Conservation (phyloP, 345 rosid genomes). For the Anastatica hierochuntica region DNA sequence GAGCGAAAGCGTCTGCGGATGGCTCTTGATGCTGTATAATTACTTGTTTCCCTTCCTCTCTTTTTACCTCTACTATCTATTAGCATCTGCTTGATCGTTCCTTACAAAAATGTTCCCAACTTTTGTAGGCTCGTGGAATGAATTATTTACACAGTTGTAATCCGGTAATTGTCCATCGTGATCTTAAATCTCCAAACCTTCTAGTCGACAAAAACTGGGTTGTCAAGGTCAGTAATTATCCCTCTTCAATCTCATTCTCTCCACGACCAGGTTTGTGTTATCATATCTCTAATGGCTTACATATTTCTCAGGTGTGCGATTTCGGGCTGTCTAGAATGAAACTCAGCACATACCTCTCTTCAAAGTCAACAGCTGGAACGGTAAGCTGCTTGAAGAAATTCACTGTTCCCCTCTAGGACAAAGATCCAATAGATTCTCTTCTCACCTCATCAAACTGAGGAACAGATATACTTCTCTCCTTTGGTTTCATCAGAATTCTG, state of each 20-base stretch:
- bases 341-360: slow-evolving; percentile 84
- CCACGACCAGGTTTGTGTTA: neutral
- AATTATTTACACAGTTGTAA: slow-evolving; percentile 85
- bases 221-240: slow-evolving; percentile 58
- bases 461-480: no score
- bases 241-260: neutral
- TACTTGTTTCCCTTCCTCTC: neutral
- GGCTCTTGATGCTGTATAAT: slow-evolving; percentile 89
- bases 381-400: slow-evolving; percentile 35
- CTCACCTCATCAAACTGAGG: no score
- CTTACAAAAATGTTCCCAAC: no score
- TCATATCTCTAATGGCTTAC: neutral
- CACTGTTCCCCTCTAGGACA: no score
- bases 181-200: slow-evolving; percentile 91
- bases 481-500: no score
- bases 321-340: slow-evolving; percentile 92
- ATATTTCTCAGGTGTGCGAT: slow-evolving; percentile 60
- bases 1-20: slow-evolving; percentile 87
- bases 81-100: slow-evolving; percentile 16
- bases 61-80: neutral
- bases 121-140: slow-evolving; percentile 94
- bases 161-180: slow-evolving; percentile 86
- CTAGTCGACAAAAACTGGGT: slow-evolving; percentile 97
- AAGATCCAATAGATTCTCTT: no score
- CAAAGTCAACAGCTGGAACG: slow-evolving; percentile 93